Percentiles rank a stretch among this genome's conserved stretches.
phyloP scores from a whole-genome alignment of 306 rosid genomes.

The Fragaria vesca region DNA sequence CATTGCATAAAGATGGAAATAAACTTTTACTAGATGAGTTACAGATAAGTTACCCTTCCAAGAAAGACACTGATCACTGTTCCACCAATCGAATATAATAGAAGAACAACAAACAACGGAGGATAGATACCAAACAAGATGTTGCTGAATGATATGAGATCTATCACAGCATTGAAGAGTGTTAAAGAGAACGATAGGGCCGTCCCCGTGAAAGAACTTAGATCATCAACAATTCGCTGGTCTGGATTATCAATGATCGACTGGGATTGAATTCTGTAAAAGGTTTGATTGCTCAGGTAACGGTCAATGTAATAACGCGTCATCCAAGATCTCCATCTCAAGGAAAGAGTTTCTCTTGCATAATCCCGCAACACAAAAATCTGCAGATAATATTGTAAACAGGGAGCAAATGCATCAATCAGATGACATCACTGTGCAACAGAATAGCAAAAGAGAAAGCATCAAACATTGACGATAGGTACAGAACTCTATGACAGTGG shows the following conservation, averaged over 20 bases:
- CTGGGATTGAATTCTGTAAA: conserved; percentile 92
- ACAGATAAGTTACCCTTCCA: conserved; percentile 64
- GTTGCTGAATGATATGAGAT: conserved; percentile 90
- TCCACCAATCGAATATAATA: conserved; percentile 86
- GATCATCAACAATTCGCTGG: conserved; percentile 94
- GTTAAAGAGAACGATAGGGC: conserved; percentile 79
- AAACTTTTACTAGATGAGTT: not conserved
- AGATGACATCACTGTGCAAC: conserved; percentile 10
- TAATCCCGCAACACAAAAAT: conserved; percentile 89
- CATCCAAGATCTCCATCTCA: conserved; percentile 99
- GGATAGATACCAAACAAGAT: conserved; percentile 92
- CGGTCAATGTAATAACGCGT: conserved; percentile 93
- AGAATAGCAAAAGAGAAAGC: not conserved
- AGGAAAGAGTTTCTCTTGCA: conserved; percentile 79
- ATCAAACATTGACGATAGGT: not conserved
- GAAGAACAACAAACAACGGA: conserved; percentile 82
- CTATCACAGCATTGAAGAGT: conserved; percentile 78
- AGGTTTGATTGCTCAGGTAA: conserved; percentile 72
- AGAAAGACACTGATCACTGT: conserved; percentile 82
- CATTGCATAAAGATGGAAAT: conserved; percentile 1
- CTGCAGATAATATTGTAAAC: conserved; percentile 39
- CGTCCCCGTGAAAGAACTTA: conserved; percentile 86
- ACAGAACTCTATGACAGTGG: not conserved
- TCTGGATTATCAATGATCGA: conserved; percentile 95
- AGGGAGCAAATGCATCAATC: conserved; percentile 27